phyloP scores from a whole-genome alignment of 225 moss, liverwort and hornwort genomes.

The Asterella californica region DNA sequence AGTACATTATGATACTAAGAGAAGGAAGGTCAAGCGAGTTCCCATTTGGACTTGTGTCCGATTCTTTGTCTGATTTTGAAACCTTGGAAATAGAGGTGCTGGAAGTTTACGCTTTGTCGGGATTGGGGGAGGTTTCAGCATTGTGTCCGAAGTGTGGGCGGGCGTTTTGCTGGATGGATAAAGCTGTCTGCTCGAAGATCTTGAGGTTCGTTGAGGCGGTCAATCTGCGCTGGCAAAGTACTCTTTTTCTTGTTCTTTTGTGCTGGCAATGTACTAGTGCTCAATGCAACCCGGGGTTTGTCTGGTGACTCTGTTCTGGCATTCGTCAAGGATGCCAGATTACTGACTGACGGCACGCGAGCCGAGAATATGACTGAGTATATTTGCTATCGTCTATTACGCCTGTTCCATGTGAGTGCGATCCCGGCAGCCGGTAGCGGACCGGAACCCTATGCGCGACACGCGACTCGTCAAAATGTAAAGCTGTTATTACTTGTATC shows the following conservation, averaged over 20 bases:
- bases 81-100: not conserved
- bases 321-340: not conserved
- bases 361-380: not conserved
- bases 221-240: constrained; percentile 2
- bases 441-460: not conserved
- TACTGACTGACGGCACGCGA: not conserved
- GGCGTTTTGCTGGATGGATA: not conserved
- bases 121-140: not conserved
- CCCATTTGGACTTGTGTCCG: not conserved
- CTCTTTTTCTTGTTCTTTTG: too few species aligned
- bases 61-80: not conserved
- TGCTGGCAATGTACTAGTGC: not conserved
- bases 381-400: not conserved
- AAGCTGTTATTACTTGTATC: not conserved
- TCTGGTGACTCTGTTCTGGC: not conserved
- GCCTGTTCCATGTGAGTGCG: not conserved
- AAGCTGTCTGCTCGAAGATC: not conserved
- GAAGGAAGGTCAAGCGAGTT: constrained; percentile 3
- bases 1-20: too few species aligned
- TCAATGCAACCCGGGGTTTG: not conserved
- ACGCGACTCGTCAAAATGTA: not conserved
- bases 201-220: not conserved
- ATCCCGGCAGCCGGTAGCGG: not conserved
- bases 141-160: not conserved
- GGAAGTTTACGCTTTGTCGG: not conserved